phyloP scores from a whole-genome alignment of 2,329 filamentous ascomycete genomes.

The Fusarium tjaetaba region DNA sequence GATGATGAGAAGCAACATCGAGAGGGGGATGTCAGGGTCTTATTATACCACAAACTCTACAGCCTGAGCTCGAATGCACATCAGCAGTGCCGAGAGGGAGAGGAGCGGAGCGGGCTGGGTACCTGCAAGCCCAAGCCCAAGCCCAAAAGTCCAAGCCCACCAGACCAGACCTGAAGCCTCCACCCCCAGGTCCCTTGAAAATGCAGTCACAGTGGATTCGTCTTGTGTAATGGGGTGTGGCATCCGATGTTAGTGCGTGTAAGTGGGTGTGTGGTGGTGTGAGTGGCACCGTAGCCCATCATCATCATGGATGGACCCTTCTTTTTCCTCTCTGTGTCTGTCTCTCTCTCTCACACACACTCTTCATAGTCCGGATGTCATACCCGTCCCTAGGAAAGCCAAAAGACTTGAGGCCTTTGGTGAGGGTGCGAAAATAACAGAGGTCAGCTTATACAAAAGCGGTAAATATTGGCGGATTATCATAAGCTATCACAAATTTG shows the following conservation, averaged over 20 bases:
- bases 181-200: slow-evolving; percentile 40
- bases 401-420: background rate
- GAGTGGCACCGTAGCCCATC: slow-evolving; percentile 19
- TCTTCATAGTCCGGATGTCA: background rate
- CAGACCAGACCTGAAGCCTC: slow-evolving; percentile 14
- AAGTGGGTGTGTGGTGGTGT: background rate
- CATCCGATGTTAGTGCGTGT: slow-evolving; percentile 1
- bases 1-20: background rate
- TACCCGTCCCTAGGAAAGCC: background rate
- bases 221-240: slow-evolving; percentile 23
- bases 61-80: background rate
- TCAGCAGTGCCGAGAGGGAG: slow-evolving; percentile 2
- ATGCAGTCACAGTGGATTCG: slow-evolving; percentile 21
- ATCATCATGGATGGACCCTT: slow-evolving; percentile 39
- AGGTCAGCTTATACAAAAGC: background rate
- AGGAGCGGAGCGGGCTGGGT: slow-evolving; percentile 25
- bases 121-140: background rate
- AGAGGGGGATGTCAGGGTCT: slow-evolving; percentile 31
- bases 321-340: slow-evolving; percentile 4
- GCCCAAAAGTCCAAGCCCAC: background rate
- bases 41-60: slow-evolving; percentile 37
- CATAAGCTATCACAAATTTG: background rate
- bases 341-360: background rate
- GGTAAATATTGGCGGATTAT: background rate
- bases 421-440: background rate